Evolutionary conservation across 1,139 yeast species (phyloP), one percentile per base, ranked within the genome.

Genomic region (Blastobotrys buckinghamii): DNA sequence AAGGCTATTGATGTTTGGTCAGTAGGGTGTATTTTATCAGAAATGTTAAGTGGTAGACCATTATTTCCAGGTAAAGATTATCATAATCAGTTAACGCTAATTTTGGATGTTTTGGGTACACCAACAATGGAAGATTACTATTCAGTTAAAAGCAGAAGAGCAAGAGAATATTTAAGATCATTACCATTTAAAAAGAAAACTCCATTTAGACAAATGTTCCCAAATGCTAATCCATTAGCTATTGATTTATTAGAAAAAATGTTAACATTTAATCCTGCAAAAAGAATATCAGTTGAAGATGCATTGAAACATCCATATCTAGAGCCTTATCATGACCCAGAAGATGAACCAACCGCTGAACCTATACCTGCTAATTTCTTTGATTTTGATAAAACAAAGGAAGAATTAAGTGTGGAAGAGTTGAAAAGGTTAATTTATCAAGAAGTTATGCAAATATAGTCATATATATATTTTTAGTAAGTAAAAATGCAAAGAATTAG

Each of bases 1-100:
- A 86, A 90, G 52, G 96, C 97, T 16, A 90, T 92, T 60, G 98
- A 92, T 67, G 82, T 90, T 53, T 92, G 98, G 98, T 84, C 95
- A 1, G 90, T 89, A 40, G 98, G 98, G 3, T 92, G 98, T 67
- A 90, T 92, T 49, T 70, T 92, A 51, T 97, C 96, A 0, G 98
- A 92, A 66, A 83, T 92, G 87, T 73, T 89, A 42, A 74, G 82
- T 49, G 88, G 95, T 36, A 76, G 84, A 59, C 97, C 98, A 1
- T 70, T 92, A 22, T 88, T 92, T 66, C 97, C 97, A 0, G 98
- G 98, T 2, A 78, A 85, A 59, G 98, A 92, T 70, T 92, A 89
- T 70, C 86, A 89, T 57, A 87, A 89, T 66, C 98, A 92, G 66
- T 71, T 92, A 57, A 76, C 86, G 73, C 74, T 89, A 50, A 89